Base-by-base conservation (phyloP, 805 yeast genomes). In the Yarrowia bubula region DNA sequence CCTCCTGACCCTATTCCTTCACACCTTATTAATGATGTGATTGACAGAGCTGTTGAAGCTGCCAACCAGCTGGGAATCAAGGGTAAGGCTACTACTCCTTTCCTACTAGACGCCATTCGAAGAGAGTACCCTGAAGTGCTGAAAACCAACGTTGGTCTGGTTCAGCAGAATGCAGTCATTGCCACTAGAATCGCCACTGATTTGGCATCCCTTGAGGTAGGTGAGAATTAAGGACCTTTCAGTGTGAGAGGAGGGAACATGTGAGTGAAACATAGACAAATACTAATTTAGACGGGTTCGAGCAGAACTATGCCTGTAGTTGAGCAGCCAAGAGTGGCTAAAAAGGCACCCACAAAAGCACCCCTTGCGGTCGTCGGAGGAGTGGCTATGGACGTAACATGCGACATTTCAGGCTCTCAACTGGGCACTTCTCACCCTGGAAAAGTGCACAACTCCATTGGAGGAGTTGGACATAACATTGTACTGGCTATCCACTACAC, bases 381-480 rank as follows among this genome's bases (percentile, higher is more conserved):
- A 0, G 77, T 91, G 31, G 96, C 96, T 0, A 75, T 88, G 41
- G 97, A 91, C 72, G 79, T 89, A 0, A 83, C 87, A 5, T 84
- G 90, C 68, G 79, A 72, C 5, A 70, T 81, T 69, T 75, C 44
- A 39, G 47, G 63, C 17, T 55, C 70, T 0, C 64, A 66, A 43
- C 43, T 68, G 31, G 68, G 77, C 11, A 93, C 93, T 66, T 90
- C 96, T 2, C 88, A 88, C 68, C 95, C 95, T 0, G 92, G 95
- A 0, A 72, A 70, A 0, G 80, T 84, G 6, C 70, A 74, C 1
- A 80, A 86, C 2, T 79, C 87, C 0, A 73, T 90, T 8, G 97
- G 97, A 0, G 97, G 97, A 0, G 96, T 91, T 1, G 97, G 91
- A 0, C 86, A 83, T 73, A 91, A 92, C 70, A 86, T 91, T 14